Base-by-base conservation (phyloP, 2,329 filamentous ascomycete genomes). In the Cylindrodendrum hubeiense region DNA sequence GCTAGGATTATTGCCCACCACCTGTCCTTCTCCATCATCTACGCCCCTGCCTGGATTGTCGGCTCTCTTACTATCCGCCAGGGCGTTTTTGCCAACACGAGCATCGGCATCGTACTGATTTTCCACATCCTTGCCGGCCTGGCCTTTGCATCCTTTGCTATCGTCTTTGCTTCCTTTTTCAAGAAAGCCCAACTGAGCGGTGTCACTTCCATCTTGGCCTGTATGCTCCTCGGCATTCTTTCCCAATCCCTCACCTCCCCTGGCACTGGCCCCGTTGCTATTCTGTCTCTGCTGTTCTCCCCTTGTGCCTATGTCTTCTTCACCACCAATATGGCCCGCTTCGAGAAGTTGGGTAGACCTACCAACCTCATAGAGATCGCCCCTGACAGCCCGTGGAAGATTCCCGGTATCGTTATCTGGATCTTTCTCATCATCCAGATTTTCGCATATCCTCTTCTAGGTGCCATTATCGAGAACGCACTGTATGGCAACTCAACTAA, bases 291-390 rank as follows among this genome's bases (percentile, higher is more conserved):
- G 15, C 79, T 98, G 0, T 98, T 98, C 76, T 88, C 93, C 0
- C 93, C 95, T 0, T 97, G 95, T 84, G 95, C 94, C 72, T 97
- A 94, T 75, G 91, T 95, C 15, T 94, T 91, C 77, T 96, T 95
- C 75, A 85, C 90, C 58, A 89, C 92, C 19, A 87, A 91, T 67
- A 87, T 95, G 78, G 93, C 94, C 13, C 89, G 92, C 44, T 97
- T 89, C 77, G 93, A 98, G 79, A 84, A 85, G 66, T 76, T 90
- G 60, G 82, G 88, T 19, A 74, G 83, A 43, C 81, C 87, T 0
- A 87, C 91, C 0, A 87, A 93, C 67, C 81, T 97, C 3, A 74
- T 87, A 5, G 78, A 88, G 43, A 81, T 81, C 1, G 88, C 92
- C 0, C 93, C 93, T 0, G 76, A 84, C 0, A 90, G 88, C 71